phyloP scores from a whole-genome alignment of 345 rosid species.

The Linum trigynum region DNA sequence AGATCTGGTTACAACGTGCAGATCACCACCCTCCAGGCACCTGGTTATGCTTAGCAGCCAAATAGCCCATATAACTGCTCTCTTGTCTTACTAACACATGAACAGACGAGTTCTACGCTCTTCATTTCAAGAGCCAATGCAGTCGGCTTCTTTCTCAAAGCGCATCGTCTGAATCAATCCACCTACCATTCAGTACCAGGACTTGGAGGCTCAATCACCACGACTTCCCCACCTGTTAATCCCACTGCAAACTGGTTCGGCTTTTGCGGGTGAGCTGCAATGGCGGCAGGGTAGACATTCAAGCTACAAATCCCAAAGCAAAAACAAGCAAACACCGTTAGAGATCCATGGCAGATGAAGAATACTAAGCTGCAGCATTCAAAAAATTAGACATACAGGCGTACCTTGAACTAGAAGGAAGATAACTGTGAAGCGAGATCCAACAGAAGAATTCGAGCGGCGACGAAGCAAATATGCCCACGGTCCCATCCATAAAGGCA shows the following conservation, averaged over 20 bases:
- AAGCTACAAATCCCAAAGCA: constrained; percentile 15
- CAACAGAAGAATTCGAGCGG: constrained; percentile 20
- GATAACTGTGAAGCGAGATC: constrained; percentile 19
- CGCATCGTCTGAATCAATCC: neutral
- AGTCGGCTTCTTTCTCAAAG: no score
- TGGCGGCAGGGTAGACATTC: constrained; percentile 16
- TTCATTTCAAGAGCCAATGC: no score
- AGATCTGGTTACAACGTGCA: no score
- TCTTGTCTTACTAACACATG: no score
- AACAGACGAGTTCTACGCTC: no score
- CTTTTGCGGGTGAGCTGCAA: constrained; percentile 33
- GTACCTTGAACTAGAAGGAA: constrained; percentile 14
- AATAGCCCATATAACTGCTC: no score
- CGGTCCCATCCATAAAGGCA: constrained; percentile 28
- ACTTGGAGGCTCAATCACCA: constrained; percentile 29
- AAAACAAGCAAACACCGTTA: neutral
- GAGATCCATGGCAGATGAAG: neutral
- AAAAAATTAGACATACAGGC: neutral
- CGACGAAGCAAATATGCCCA: constrained; percentile 26
- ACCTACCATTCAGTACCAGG: constrained; percentile 17
- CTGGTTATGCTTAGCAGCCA: no score
- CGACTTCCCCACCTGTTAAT: constrained; percentile 28
- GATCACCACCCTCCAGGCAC: no score
- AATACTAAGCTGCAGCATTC: neutral
- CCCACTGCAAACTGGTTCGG: constrained; percentile 39